Evolutionary conservation across 768 basidiomycete genomes (phyloP).

Genomic region (Mycena haematopus): DNA sequence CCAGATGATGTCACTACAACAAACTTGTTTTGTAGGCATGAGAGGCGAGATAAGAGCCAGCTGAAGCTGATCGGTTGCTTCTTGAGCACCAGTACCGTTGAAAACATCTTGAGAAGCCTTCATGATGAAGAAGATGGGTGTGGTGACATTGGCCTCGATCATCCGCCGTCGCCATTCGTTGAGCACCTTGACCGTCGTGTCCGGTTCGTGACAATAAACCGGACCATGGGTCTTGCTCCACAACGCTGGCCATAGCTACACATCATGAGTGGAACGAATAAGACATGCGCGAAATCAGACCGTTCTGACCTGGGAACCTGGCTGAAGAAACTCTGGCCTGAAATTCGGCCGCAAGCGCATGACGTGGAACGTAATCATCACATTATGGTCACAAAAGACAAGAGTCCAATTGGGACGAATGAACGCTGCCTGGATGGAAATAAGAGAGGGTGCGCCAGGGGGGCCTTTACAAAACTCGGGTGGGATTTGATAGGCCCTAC

Average conservation of each 20-base stretch:
- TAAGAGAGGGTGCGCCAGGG: background rate
- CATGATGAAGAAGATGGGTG: constrained; percentile 10
- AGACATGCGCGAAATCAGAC: background rate
- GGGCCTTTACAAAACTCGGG: background rate
- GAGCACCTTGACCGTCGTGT: background rate
- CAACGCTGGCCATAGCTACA: background rate
- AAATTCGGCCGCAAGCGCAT: background rate
- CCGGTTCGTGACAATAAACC: constrained; percentile 12
- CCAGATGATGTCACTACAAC: background rate
- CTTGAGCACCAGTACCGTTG: constrained; percentile 34
- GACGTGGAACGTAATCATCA: background rate
- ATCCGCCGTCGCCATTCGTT: background rate
- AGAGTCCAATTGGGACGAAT: background rate
- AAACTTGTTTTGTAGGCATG: constrained; percentile 7
- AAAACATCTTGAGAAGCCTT: constrained; percentile 28
- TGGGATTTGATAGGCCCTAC: too few species aligned
- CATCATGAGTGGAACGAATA: background rate
- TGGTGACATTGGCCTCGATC: background rate
- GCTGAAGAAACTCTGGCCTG: background rate
- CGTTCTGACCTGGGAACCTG: background rate
- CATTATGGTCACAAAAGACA: background rate
- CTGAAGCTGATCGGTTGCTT: constrained; percentile 29
- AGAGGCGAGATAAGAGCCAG: constrained; percentile 23
- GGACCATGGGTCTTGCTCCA: constrained; percentile 6
- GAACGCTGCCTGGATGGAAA: constrained; percentile 1